Percentiles rank a stretch among this genome's conserved stretches.
Evolutionary conservation across 2,329 filamentous ascomycete genomes (phyloP).

Genomic region (Hypomyces rosellus): DNA sequence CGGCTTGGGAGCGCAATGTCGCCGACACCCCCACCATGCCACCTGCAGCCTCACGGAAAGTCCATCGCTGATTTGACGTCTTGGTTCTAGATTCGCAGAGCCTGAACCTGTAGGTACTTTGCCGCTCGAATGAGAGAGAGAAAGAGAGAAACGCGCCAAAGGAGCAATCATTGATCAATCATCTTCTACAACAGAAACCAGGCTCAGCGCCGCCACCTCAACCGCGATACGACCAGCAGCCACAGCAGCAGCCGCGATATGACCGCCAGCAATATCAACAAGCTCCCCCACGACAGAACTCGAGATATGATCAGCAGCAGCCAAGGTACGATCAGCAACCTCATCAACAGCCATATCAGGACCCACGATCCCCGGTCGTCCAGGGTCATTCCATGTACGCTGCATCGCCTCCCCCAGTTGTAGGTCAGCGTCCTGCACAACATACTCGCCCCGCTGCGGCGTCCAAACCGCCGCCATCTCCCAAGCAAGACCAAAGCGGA

Average conservation of each 20-base stretch:
- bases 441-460: conserved; percentile 48
- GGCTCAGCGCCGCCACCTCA: conserved; percentile 23
- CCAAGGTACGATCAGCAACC: conserved; percentile 17
- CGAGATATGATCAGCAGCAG: conserved; percentile 8
- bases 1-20: conserved; percentile 2
- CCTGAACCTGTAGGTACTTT: conserved; percentile 56
- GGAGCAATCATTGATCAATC: conserved; percentile 1
- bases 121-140: conserved; percentile 4
- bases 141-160: neutral
- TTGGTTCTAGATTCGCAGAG: conserved; percentile 58
- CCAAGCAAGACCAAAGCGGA: conserved; percentile 43
- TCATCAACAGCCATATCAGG: conserved; percentile 35
- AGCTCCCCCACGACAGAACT: neutral
- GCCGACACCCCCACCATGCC: conserved; percentile 20
- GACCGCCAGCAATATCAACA: conserved; percentile 10
- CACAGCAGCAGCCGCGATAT: conserved; percentile 12
- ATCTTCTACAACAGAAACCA: conserved; percentile 28
- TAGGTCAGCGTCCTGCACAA: conserved; percentile 33
- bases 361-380: conserved; percentile 41
- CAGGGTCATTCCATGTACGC: conserved; percentile 33
- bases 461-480: conserved; percentile 60
- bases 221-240: conserved; percentile 14
- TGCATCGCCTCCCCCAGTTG: conserved; percentile 46
- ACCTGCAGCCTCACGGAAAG: too few relatives aligned
- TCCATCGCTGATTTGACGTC: neutral